phyloP scores from a whole-genome alignment of 164 flowering plant genomes.

The Hamamelis virginiana region DNA sequence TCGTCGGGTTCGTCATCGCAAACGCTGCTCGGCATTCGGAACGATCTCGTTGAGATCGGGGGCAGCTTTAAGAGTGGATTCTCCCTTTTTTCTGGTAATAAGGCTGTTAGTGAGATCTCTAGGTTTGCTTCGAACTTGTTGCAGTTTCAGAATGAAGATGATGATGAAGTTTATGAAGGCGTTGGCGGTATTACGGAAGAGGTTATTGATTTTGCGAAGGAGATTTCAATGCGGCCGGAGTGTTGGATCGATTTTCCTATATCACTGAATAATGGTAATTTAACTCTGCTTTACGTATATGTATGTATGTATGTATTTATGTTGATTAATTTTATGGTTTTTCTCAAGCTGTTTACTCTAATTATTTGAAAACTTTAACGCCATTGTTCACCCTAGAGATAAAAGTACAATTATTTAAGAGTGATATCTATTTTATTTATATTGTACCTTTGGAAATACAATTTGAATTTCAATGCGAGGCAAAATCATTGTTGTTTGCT shows the following conservation, averaged over 20 bases:
- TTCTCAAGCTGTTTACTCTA: too few species aligned
- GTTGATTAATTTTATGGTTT: too few species aligned
- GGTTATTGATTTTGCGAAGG: constrained; percentile 42
- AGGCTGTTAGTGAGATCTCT: constrained; percentile 44
- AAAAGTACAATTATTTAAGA: too few species aligned
- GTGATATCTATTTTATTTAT: too few species aligned
- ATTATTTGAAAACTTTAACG: too few species aligned
- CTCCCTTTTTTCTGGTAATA: constrained; percentile 34
- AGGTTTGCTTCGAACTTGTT: constrained; percentile 43
- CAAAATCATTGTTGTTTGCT: too few species aligned
- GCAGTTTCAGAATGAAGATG: constrained; percentile 19
- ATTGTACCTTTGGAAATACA: too few species aligned
- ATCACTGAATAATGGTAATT: constrained; percentile 29
- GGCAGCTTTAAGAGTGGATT: constrained; percentile 50
- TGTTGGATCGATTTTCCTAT: constrained; percentile 60
- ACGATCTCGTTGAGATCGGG: constrained; percentile 59
- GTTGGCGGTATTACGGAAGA: constrained; percentile 43
- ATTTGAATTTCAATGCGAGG: too few species aligned
- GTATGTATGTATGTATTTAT: too few species aligned
- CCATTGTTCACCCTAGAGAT: too few species aligned
- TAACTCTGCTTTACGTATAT: too few species aligned
- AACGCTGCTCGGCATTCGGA: constrained; percentile 37
- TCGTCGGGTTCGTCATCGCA: constrained; percentile 14
- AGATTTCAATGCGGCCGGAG: constrained; percentile 39
- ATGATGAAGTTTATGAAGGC: constrained; percentile 5